phyloP scores from a whole-genome alignment of 306 rosid genomes.

The Dryas drummondii region DNA sequence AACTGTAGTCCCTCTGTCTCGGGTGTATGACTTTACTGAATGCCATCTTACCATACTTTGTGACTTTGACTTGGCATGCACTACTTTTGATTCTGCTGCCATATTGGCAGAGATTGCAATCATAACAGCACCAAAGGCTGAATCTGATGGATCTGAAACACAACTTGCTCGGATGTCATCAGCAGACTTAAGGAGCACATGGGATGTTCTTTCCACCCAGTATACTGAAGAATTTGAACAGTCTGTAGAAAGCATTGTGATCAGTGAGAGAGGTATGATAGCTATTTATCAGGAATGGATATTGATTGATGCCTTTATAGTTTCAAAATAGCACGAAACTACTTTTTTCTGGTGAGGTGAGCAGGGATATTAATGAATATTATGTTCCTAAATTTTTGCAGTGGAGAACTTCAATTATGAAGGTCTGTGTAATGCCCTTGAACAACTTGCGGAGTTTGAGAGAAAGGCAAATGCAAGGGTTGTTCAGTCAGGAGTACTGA shows the following conservation, averaged over 20 bases:
- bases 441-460: slow-evolving; percentile 20
- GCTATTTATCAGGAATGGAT: not conserved
- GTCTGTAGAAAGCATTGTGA: slow-evolving; percentile 3
- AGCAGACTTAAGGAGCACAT: slow-evolving; percentile 7
- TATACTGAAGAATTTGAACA: slow-evolving; percentile 18
- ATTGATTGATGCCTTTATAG: not conserved
- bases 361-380: not conserved
- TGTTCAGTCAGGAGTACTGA: slow-evolving; percentile 21
- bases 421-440: slow-evolving; percentile 21
- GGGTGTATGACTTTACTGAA: not conserved
- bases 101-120: slow-evolving; percentile 24
- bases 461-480: slow-evolving; percentile 24
- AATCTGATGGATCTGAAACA: slow-evolving; percentile 9
- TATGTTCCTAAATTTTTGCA: not conserved
- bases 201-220: slow-evolving; percentile 19
- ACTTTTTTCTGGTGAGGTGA: no score
- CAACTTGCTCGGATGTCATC: slow-evolving; percentile 16
- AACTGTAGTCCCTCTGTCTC: slow-evolving; percentile 24
- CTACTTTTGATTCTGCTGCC: slow-evolving; percentile 24
- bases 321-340: not conserved
- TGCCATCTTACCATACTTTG: slow-evolving; percentile 25
- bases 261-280: slow-evolving; percentile 15
- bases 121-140: slow-evolving; percentile 12
- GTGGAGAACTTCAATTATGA: slow-evolving; percentile 9
- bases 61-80: slow-evolving; percentile 35